phyloP scores from a whole-genome alignment of 768 basidiomycete species.

The Kondoa subrosea region DNA sequence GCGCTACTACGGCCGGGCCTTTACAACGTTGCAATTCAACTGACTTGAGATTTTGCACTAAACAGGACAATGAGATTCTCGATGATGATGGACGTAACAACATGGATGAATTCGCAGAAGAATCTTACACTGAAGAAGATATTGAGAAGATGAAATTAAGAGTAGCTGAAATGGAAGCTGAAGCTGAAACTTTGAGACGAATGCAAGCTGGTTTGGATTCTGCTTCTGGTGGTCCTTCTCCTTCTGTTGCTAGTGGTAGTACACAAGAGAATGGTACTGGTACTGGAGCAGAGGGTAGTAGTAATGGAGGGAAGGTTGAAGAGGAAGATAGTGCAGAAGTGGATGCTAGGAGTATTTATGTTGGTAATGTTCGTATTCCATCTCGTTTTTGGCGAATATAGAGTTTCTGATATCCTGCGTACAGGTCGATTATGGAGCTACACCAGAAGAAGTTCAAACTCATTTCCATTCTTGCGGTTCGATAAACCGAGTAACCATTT shows the following conservation, averaged over 20 bases:
- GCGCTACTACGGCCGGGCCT: too few species aligned
- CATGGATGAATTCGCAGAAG: not conserved
- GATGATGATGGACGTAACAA: too few species aligned
- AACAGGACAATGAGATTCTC: too few species aligned
- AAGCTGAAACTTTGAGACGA: constrained; percentile 71
- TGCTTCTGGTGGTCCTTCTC: constrained; percentile 15
- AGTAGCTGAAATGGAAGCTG: constrained; percentile 81
- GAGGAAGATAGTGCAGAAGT: constrained; percentile 65
- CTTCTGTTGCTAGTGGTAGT: too few species aligned
- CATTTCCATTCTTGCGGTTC: constrained; percentile 96
- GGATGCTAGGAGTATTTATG: constrained; percentile 75
- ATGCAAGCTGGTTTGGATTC: constrained; percentile 44
- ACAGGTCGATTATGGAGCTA: constrained; percentile 91
- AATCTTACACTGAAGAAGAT: constrained; percentile 35
- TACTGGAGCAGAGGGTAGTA: too few species aligned
- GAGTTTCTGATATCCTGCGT: not conserved
- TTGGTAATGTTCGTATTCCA: constrained; percentile 65
- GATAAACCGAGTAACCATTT: constrained; percentile 95
- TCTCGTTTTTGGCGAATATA: not conserved
- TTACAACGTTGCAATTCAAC: too few species aligned
- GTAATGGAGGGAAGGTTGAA: constrained; percentile 57
- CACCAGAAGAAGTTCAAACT: constrained; percentile 92
- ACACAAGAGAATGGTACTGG: too few species aligned
- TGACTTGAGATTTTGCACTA: too few species aligned
- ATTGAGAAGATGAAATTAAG: constrained; percentile 77